These are phyloP conservation scores for Penicillium hordei DNA, from an alignment of 2,329 filamentous ascomycete species.

Conservation along the genomic window DNA sequence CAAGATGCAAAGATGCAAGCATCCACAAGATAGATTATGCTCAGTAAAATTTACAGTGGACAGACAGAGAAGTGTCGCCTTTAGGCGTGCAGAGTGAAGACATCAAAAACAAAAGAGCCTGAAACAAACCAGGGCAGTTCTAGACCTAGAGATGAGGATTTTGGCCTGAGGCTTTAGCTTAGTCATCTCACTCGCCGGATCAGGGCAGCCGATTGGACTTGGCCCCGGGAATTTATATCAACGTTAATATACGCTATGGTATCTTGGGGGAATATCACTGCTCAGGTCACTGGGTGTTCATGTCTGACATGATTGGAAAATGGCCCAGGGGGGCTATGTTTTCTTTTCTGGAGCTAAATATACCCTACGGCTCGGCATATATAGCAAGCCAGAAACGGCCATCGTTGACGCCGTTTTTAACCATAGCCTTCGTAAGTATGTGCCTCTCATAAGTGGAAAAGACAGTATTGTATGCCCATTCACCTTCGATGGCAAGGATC, in stretches of 20 bases:
- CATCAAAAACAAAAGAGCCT: not conserved
- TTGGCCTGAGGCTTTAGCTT: not conserved
- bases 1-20: constrained; percentile 23
- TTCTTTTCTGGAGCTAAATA: not conserved
- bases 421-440: not conserved
- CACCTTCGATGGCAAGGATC: not conserved
- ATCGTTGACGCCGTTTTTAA: not conserved
- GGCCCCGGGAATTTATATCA: not conserved
- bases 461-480: not conserved
- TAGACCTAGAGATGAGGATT: not conserved
- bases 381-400: not conserved
- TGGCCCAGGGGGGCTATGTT: too few relatives aligned
- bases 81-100: not conserved
- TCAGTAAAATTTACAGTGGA: not conserved
- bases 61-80: not conserved
- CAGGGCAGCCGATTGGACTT: not conserved
- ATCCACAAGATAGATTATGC: not conserved
- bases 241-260: not conserved
- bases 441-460: not conserved
- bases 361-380: not conserved
- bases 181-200: constrained; percentile 7
- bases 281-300: not conserved
- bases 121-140: not conserved
- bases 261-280: not conserved
- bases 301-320: not conserved